These are phyloP conservation scores for Amanita exitialis DNA, from an alignment of 768 basidiomycete species.

Conservation along the genomic window DNA sequence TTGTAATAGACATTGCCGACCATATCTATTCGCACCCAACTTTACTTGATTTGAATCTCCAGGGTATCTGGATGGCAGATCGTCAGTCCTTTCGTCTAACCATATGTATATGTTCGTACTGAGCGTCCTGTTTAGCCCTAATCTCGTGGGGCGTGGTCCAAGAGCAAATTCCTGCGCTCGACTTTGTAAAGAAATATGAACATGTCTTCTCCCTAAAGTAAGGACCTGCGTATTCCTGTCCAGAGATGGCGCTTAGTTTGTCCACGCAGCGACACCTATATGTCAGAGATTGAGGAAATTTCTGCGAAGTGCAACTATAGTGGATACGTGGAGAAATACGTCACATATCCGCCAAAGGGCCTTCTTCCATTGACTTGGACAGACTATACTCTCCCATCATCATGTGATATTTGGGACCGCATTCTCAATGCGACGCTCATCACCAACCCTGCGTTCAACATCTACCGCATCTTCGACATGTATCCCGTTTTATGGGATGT, in stretches of 20 bases:
- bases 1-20: constrained; percentile 55
- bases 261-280: constrained; percentile 43
- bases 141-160: constrained; percentile 59
- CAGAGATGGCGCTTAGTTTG: not conserved
- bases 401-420: constrained; percentile 60
- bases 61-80: constrained; percentile 67
- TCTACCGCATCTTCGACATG: constrained; percentile 72
- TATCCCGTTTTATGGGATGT: constrained; percentile 72
- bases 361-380: constrained; percentile 57
- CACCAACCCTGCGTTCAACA: constrained; percentile 68
- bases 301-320: constrained; percentile 53
- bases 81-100: constrained; percentile 30
- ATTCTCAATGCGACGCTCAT: constrained; percentile 52
- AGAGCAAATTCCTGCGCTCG: constrained; percentile 59
- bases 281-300: constrained; percentile 42
- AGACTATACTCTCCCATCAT: constrained; percentile 31
- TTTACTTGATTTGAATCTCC: constrained; percentile 43
- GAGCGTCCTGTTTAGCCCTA: constrained; percentile 26
- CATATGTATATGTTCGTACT: not conserved
- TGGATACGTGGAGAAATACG: constrained; percentile 48
- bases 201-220: constrained; percentile 68
- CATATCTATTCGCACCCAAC: constrained; percentile 54
- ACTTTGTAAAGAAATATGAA: constrained; percentile 65
- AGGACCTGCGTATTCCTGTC: constrained; percentile 11
- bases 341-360: constrained; percentile 61